Evolutionary conservation across 2,329 filamentous ascomycete genomes (phyloP), one percentile per base, ranked within the genome.

Genomic region (Arachnomyces sp.): DNA sequence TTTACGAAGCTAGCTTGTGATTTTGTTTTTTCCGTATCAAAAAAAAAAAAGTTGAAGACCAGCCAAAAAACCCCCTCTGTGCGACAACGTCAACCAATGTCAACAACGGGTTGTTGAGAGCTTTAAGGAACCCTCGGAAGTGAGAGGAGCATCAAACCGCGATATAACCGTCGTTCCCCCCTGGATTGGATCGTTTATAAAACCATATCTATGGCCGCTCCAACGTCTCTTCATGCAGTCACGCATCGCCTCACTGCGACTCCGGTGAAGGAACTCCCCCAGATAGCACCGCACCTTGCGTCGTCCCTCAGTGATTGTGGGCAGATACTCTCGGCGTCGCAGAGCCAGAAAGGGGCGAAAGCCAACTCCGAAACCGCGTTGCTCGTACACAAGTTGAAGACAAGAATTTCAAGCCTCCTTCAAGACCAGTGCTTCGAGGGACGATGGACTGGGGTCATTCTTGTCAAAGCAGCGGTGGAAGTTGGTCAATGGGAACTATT

Each of bases 401-500:
- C 84, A 3, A 80, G 86, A 39, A 71, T 95, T 44, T 82, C 79
- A 1, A 80, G 84, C 9, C 71, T 95, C 11, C 68, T 95, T 28
- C 84, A 86, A 56, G 87, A 90, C 41, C 82, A 82, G 43, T 86
- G 69, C 35, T 59, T 77, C 2, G 78, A 88, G 52, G 86, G 82
- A 32, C 78, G 86, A 53, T 93, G 90, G 67, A 75, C 81, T 13
- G 88, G 82, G 5, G 77, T 85, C 32, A 80, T 84, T 12, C 65
- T 95, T 36, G 76, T 88, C 61, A 95, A 95, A 66, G 77, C 84
- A 3, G 71, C 82, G 3, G 70, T 95, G 32, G 89, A 95, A 53
- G 78, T 84, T 31, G 88, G 88, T 16, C 87, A 87, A 34, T 87
- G 84, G 79, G 86, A 93, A 55, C 78, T 84, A 43, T 71, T 95